Base-by-base conservation (phyloP, 306 rosid genomes). In the Sindora glabra region DNA sequence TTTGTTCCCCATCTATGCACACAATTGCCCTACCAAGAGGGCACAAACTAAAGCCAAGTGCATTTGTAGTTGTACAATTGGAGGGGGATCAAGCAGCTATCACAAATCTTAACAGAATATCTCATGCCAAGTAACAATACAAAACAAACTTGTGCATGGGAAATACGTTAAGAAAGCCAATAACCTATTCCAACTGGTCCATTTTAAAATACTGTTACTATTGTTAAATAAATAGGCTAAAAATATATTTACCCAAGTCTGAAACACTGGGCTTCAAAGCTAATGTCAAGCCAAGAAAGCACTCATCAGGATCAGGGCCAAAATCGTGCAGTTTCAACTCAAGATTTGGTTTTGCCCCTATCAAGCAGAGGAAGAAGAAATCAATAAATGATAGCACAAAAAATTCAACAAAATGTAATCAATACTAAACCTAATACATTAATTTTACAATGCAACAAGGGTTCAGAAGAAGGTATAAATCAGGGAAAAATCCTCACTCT, bases 251-350 rank as follows among this genome's bases (percentile, higher is more conserved):
- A 88, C 96, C 87, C 29, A 76, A 71, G 79, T 76, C 64, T 60
- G 96, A 68, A 73, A 71, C 82, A 70, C 94, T 88, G 21, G 96
- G 96, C 60, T 85, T 88, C 68, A 88, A 79, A 71, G 82, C 96
- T 68, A 88, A 72, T 2, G 96, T 76, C 85, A 88, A 74, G 76
- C 96, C 96, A 78, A 88, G 94, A 78, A 88, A 88, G 77, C 94
- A 88, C 69, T 85, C 96, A 79, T 85, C 86, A 17, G 90, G 81
- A 48, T 88, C 96, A 42, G 87, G 83, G 64, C 87, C 89, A 74
- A 88, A 88, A 83, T 85, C 89, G 29, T 77, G 81, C 68, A 88
- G 56, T 62, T 82, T 88, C 63, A 85, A 75, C 84, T 88, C 96
- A 53, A 88, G 94, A 38, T 83, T 78, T 75, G 96, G 86, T 79